Evolutionary conservation across 257 asterid species (phyloP), one percentile per base, ranked within the genome.

Genomic region (Hygrophila difformis): DNA sequence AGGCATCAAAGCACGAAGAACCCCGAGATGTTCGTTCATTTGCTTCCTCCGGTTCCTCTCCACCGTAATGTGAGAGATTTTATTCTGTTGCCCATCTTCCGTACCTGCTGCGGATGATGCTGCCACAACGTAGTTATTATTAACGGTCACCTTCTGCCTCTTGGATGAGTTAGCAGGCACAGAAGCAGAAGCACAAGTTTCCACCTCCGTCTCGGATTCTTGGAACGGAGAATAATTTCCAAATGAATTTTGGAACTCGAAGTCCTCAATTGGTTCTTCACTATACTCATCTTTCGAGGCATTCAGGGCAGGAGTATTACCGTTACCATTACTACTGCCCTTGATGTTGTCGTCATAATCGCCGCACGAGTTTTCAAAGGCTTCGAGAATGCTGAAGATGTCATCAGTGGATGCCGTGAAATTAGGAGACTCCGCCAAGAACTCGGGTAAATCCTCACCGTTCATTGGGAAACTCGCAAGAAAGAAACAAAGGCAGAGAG

Each of bases 11-110:
- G 96, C 61, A 12, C 96, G 93, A 48, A 85, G 70, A 23, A 78
- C 81, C 11, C 82, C 44, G 33, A 85, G 74, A 51, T 85, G 80
- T 54, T 76, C 94, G 11, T 85, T 85, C 94, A 85, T 85, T 64
- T 85, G 96, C 76, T 76, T 85, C 63, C 96, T 61, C 22, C 96
- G 56, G 49, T 85, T 82, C 58, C 96, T 64, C 72, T 85, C 96
- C 45, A 85, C 96, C 0, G 87, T 64, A 6, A 85, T 78, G 48
- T 85, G 96, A 6, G 87, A 61, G 37, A 49, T 53, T 48, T n/a
- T n/a, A n/a, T 51, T 71, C 6, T 72, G 72, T 13, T 60, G 81
- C 47, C 71, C 78, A 10, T 64, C 77, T 20, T 71, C 93, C 20
- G 14, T 28, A 12, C 28, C 26, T 3, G 63, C 53, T 6, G 70